Evolutionary conservation across 306 rosid genomes (phyloP).

Genomic region (Fragaria iinumae): DNA sequence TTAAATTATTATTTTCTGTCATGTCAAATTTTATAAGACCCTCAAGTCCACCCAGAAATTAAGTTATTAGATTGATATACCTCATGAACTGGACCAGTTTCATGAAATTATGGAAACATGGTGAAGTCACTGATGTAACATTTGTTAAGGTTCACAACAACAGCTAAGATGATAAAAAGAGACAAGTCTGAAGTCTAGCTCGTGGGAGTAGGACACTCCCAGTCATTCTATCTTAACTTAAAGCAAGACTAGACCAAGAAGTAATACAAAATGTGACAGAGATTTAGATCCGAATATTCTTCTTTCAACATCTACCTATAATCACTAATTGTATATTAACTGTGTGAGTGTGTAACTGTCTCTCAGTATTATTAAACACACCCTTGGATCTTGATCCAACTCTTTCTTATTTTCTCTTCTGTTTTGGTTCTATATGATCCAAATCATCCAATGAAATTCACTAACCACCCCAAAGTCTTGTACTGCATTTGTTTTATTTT

Average conservation of each 20-base stretch:
- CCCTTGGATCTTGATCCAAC: slow-evolving; percentile 18
- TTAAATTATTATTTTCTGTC: not conserved
- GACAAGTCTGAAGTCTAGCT: slow-evolving; percentile 7
- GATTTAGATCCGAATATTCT: slow-evolving; percentile 5
- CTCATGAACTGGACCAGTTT: not conserved
- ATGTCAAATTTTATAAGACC: not conserved
- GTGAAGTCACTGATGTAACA: slow-evolving; percentile 6
- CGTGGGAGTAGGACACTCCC: slow-evolving; percentile 13
- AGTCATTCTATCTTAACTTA: not conserved
- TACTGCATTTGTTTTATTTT: not conserved
- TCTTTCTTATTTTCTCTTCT: not conserved
- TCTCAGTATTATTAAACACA: not conserved
- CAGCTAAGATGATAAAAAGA: not conserved
- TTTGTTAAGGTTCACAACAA: not conserved
- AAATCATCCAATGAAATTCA: not conserved
- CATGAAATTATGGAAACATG: not conserved
- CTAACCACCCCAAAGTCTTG: not conserved
- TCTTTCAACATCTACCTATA: not conserved
- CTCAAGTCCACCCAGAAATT: not conserved
- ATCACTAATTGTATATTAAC: not conserved
- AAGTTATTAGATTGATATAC: not conserved
- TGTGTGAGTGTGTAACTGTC: not conserved
- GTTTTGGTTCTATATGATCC: slow-evolving; percentile 5
- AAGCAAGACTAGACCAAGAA: not conserved
- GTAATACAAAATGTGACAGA: not conserved